Conservation (phyloP, 163 green algal genomes). For the Prototheca stagnorum region DNA sequence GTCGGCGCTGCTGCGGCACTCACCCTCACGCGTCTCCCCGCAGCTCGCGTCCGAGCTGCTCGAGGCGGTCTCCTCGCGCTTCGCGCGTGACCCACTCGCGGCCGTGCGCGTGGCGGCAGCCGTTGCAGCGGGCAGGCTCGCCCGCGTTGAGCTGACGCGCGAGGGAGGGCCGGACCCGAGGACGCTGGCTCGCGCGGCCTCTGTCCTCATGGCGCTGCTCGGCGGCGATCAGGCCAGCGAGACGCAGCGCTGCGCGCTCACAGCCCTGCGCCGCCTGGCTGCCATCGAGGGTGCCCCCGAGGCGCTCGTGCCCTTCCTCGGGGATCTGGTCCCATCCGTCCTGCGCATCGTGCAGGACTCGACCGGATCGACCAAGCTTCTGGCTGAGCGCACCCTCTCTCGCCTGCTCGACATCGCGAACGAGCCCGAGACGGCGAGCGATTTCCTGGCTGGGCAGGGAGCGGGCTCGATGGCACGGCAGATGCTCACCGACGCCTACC, state of each 20-base stretch:
- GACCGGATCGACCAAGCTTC: constrained; percentile 30
- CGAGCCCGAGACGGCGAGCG: constrained; percentile 5
- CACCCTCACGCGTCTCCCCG: no score
- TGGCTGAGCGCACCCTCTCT: constrained; percentile 22
- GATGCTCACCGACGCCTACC: constrained; percentile 37
- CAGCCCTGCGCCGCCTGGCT: constrained; percentile 34
- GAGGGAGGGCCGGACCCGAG: neutral
- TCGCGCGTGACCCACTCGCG: neutral
- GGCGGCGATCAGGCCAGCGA: constrained; percentile 54
- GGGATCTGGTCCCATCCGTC: constrained; percentile 46
- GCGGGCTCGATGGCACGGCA: constrained; percentile 7
- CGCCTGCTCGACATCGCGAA: constrained; percentile 22
- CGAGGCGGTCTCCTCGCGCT: constrained; percentile 11
- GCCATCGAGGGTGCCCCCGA: neutral
- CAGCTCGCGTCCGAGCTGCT: constrained; percentile 23
- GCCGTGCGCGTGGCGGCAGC: constrained; percentile 9
- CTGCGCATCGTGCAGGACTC: constrained; percentile 32
- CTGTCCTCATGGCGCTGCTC: constrained; percentile 38
- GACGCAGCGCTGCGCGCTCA: constrained; percentile 44
- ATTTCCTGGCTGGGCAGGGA: constrained; percentile 17
- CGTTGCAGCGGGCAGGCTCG: constrained; percentile 8
- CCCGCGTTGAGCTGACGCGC: neutral
- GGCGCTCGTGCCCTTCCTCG: constrained; percentile 37
- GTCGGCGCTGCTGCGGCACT: constrained; percentile 27
- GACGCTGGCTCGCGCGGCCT: constrained; percentile 6